phyloP scores from a whole-genome alignment of 108 stramenopile species.

The Parietichytrium sp. region DNA sequence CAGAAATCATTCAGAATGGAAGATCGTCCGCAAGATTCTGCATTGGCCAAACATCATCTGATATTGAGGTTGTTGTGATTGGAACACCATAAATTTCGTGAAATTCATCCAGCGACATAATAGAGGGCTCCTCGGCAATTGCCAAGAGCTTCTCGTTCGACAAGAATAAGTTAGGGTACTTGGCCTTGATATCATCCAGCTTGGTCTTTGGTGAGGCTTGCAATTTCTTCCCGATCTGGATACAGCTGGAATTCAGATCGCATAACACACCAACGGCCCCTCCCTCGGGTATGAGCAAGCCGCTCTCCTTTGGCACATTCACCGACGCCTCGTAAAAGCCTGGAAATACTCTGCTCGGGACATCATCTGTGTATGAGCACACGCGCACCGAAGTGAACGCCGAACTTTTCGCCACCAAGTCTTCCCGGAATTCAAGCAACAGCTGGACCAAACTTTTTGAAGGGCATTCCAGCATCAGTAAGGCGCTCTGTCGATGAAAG shows the following conservation, averaged over 20 bases:
- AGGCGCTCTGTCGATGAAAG: not conserved
- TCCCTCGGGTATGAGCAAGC: not conserved
- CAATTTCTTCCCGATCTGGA: not conserved
- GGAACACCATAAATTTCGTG: not conserved
- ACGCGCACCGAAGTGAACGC: not conserved
- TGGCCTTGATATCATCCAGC: not conserved
- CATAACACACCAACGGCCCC: not conserved
- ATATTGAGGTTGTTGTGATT: not conserved
- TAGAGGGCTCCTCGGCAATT: not conserved
- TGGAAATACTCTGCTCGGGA: not conserved
- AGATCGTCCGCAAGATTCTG: conserved; percentile 22
- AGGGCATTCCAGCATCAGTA: not conserved
- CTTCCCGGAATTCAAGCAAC: not conserved
- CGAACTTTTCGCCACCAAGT: not conserved
- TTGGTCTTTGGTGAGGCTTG: no score
- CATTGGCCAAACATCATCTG: conserved; percentile 8
- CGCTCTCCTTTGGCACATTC: not conserved
- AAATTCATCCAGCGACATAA: conserved; percentile 28
- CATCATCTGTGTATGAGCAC: not conserved
- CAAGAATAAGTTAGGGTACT: not conserved
- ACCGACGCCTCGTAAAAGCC: not conserved
- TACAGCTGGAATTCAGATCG: not conserved
- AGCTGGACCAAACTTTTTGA: not conserved
- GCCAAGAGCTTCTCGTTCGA: not conserved
- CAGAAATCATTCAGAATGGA: not conserved